A percentile compares a stretch with the other conserved stretches of the same genome.
These are phyloP conservation scores for Tricharina praecox DNA, from an alignment of 495 filamentous ascomycete genomes.

Conservation along the genomic window DNA sequence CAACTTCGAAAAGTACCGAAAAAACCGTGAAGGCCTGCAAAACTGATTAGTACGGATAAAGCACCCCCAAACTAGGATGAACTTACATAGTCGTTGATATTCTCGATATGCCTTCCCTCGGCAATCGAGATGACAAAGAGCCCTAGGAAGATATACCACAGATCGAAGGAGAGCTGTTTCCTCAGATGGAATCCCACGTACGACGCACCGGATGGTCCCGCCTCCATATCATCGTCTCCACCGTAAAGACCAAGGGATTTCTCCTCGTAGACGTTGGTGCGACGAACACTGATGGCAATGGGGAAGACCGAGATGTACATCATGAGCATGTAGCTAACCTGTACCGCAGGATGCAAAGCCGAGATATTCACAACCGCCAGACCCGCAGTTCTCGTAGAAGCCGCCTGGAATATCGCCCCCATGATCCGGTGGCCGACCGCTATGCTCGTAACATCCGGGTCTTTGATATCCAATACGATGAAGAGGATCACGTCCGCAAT, in stretches of 20 bases:
- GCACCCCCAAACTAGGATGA: no score
- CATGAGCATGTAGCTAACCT: conserved; percentile 44
- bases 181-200: conserved; percentile 42
- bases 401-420: conserved; percentile 43
- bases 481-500: conserved; percentile 42
- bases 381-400: conserved; percentile 43
- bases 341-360: conserved; percentile 41
- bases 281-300: conserved; percentile 42
- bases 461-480: conserved; percentile 40
- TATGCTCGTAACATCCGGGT: conserved; percentile 29
- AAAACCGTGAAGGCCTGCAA: conserved; percentile 34
- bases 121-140: conserved; percentile 43
- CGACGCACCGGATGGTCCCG: conserved; percentile 29
- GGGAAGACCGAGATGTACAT: conserved; percentile 54
- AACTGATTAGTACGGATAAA: no score
- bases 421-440: conserved; percentile 34
- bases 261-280: conserved; percentile 66
- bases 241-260: conserved; percentile 50
- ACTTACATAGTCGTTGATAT: conserved; percentile 32
- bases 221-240: conserved; percentile 27
- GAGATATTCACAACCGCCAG: conserved; percentile 40
- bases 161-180: conserved; percentile 44
- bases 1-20: conserved; percentile 36
- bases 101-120: conserved; percentile 35
- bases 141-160: conserved; percentile 50